phyloP scores from a whole-genome alignment of 2,329 filamentous ascomycete species.

The Arthrobotrys pseudoclavata region DNA sequence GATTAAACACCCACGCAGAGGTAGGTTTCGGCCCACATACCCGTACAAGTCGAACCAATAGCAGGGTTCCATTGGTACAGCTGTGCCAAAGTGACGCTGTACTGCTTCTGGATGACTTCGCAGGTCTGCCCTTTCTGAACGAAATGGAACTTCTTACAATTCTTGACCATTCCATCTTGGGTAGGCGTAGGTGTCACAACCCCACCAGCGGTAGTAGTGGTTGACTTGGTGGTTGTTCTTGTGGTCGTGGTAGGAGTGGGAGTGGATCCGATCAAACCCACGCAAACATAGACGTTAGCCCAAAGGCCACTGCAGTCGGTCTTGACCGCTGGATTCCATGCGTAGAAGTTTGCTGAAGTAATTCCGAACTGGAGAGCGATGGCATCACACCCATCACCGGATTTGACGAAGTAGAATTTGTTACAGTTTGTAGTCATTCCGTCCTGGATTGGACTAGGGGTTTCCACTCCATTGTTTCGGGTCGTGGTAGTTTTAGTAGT shows the following conservation, averaged over 20 bases:
- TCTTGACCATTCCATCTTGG: constrained; percentile 26
- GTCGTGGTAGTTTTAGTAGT: constrained; percentile 4
- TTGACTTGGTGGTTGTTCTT: constrained; percentile 9
- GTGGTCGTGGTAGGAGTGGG: neutral
- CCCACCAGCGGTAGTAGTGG: constrained; percentile 18
- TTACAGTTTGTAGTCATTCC: constrained; percentile 27
- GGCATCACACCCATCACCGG: neutral
- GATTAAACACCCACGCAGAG: constrained; percentile 26
- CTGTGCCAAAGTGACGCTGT: constrained; percentile 18
- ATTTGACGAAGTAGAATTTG: constrained; percentile 29
- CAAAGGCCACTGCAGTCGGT: constrained; percentile 35
- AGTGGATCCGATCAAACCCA: constrained; percentile 23
- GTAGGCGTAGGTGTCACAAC: constrained; percentile 27
- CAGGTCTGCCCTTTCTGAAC: constrained; percentile 17
- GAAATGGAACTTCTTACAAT: constrained; percentile 36
- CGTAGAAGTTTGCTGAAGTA: neutral
- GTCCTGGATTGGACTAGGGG: constrained; percentile 21
- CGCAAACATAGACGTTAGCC: constrained; percentile 31
- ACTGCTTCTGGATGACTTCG: constrained; percentile 14
- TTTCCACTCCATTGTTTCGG: constrained; percentile 7
- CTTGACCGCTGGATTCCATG: constrained; percentile 31
- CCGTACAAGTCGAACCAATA: constrained; percentile 1
- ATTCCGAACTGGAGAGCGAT: constrained; percentile 12
- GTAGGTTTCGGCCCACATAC: constrained; percentile 33
- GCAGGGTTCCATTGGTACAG: constrained; percentile 31